Base-by-base conservation (phyloP, 805 yeast genomes). In the Lipomyces yamadae region DNA sequence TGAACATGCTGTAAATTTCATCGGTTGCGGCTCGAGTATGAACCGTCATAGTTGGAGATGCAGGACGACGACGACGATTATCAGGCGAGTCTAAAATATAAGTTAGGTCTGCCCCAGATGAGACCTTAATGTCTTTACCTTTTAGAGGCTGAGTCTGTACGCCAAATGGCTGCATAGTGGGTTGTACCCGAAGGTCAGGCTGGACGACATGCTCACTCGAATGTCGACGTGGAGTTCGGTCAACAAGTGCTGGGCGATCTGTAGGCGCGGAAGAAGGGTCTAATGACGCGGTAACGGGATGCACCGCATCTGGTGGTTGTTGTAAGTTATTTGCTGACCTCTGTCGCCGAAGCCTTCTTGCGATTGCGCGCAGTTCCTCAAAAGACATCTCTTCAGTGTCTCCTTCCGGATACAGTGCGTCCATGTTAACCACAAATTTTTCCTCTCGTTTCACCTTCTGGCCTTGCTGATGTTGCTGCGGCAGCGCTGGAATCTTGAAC, bases 1-100 rank as follows among this genome's bases (percentile, higher is more conserved):
- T 90, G 75, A 91, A 90, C 92, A 92, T 90, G 15, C 85, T 83
- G 68, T 84, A 80, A 0, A 92, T 88, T 71, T 91, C 97, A 63
- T 86, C 84, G 64, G 86, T 84, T 1, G 97, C 94, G 72, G 87
- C 86, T 60, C 86, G 86, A 0, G 97, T 89, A 74, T 84, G 88
- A 74, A 88, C 78, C 0, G 97, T 92, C 70, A 89, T 83, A 0
- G 97, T 92, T 0, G 96, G 96, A 0, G 96, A 89, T 13, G 81
- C 79, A 2, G 86, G 83, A 37, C 76, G 73, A 34, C 67, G 56
- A 13, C 69, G 55, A 18, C 33, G 24, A 50, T 72, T 24, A 11
- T 72, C 72, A 1, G 78, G 76, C 3, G 75, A 72, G 55, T 73
- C 72, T 60, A 15, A 24, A 45, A 34, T 30, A 48, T 58, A 39